Evolutionary conservation across 805 yeast genomes (phyloP).

Genomic region (Metschnikowia shivogae): DNA sequence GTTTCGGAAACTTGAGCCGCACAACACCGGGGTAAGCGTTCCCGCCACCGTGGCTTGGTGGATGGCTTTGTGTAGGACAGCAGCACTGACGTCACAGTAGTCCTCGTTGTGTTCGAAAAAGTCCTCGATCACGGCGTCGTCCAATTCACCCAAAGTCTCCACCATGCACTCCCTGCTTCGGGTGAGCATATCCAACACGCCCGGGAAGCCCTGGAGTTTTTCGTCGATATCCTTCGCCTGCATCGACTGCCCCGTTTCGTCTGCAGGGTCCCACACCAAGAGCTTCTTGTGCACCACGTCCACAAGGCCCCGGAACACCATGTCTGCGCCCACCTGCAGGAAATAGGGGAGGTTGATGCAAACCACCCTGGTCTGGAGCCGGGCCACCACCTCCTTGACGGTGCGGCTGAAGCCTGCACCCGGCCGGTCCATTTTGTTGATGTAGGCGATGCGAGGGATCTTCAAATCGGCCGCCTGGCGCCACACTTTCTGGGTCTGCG

Average conservation of each 20-base stretch:
- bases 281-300: slow-evolving; percentile 67
- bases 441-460: slow-evolving; percentile 75
- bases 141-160: slow-evolving; percentile 79
- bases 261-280: slow-evolving; percentile 46
- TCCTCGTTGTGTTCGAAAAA: slow-evolving; percentile 70
- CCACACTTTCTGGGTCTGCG: slow-evolving; percentile 98
- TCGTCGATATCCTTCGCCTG: slow-evolving; percentile 40
- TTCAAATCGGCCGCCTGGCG: slow-evolving; percentile 63
- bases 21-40: slow-evolving; percentile 70
- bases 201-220: slow-evolving; percentile 5
- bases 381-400: slow-evolving; percentile 74
- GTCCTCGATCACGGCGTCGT: slow-evolving; percentile 71
- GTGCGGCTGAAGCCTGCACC: slow-evolving; percentile 95
- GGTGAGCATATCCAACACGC: slow-evolving; percentile 44
- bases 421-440: slow-evolving; percentile 93
- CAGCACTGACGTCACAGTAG: slow-evolving; percentile 59
- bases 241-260: slow-evolving; percentile 50
- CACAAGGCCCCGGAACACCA: slow-evolving; percentile 62
- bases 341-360: slow-evolving; percentile 78
- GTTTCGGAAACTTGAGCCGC: slow-evolving; percentile 90
- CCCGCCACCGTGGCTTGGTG: slow-evolving; percentile 57
- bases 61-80: slow-evolving; percentile 54
- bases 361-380: slow-evolving; percentile 69
- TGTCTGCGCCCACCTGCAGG: slow-evolving; percentile 28
- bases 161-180: slow-evolving; percentile 70